Base-by-base conservation (phyloP, 2,329 filamentous ascomycete genomes). In the Fusarium sp. region DNA sequence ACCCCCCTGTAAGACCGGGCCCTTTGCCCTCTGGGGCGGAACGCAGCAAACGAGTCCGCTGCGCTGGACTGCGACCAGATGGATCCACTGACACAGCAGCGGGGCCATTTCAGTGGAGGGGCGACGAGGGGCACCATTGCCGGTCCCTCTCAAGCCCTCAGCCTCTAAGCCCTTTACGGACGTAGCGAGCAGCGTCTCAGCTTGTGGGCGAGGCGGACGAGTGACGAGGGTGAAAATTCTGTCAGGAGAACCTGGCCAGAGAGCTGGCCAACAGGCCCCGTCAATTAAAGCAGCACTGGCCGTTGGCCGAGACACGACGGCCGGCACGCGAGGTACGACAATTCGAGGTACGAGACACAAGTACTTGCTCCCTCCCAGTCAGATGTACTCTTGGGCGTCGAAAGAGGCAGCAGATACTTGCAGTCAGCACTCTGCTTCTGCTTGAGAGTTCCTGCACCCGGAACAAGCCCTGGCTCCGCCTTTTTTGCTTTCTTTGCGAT, bases 211-310 rank as follows among this genome's bases (percentile, higher is more conserved):
- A 77, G 73, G 75, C 73, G 74, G 75, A 71, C 74, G 65, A 73
- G 65, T 52, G 70, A 76, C 73, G 70, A 71, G 64, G 59, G 71
- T 77, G 78, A 80, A 80, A 80, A 80, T 71, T 80, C 78, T 79
- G 77, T 78, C 78, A 79, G 78, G 78, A 78, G 77, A 80, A 79
- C 78, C 78, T 70, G 71, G 75, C 58, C 64, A 42, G 62, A 59
- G 20, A 38, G 67, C 29, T 31, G 57, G 50, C 67, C 67, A 73
- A 71, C 63, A 61, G 59, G 69, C 50, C 66, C 70, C 20, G 47
- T 73, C 69, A 71, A 62, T 75, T 73, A 76, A 76, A 73, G 68
- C 74, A 77, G 76, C 70, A 69, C 65, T 71, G 67, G 62, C 18
- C 63, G 66, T 68, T 73, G 76, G 67, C 69, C 67, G 69, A 78